Conservation (phyloP, 2,329 filamentous ascomycete genomes). For the Thelonectria olida region DNA sequence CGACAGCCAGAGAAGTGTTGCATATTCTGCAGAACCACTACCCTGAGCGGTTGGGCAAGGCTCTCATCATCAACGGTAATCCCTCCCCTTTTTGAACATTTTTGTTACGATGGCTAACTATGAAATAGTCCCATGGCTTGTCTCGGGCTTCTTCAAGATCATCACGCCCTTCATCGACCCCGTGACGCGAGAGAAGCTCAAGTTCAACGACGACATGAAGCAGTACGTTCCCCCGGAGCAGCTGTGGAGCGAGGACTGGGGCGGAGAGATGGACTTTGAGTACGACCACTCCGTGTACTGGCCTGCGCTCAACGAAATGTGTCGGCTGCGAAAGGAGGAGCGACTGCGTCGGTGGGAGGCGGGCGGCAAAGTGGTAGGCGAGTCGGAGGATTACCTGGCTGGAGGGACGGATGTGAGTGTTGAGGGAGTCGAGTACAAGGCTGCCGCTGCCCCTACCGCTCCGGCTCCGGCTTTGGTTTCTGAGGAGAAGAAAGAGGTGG, state of each 20-base stretch:
- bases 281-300: conserved; percentile 92
- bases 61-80: conserved; percentile 88
- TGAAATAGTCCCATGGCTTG: conserved; percentile 81
- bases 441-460: conserved; percentile 9
- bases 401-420: conserved; percentile 59
- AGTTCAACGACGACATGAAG: conserved; percentile 93
- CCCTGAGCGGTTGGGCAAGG: conserved; percentile 88
- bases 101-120: background rate
- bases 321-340: conserved; percentile 70
- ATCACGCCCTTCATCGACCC: conserved; percentile 98
- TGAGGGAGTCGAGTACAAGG: conserved; percentile 43
- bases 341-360: conserved; percentile 78
- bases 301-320: conserved; percentile 81
- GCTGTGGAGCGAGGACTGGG: conserved; percentile 78
- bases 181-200: conserved; percentile 91
- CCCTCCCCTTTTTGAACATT: background rate
- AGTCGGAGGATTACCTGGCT: conserved; percentile 87
- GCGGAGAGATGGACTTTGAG: conserved; percentile 85
- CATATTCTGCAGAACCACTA: conserved; percentile 95
- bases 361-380: conserved; percentile 83
- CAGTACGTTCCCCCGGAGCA: conserved; percentile 84
- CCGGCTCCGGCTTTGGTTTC: conserved; percentile 1
- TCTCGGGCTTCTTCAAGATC: conserved; percentile 94
- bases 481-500: conserved; percentile 6
- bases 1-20: conserved; percentile 83